These are phyloP conservation scores for Plasmodiophora brassicae DNA, from an alignment of 208 protist genomes.

Conservation along the genomic window DNA sequence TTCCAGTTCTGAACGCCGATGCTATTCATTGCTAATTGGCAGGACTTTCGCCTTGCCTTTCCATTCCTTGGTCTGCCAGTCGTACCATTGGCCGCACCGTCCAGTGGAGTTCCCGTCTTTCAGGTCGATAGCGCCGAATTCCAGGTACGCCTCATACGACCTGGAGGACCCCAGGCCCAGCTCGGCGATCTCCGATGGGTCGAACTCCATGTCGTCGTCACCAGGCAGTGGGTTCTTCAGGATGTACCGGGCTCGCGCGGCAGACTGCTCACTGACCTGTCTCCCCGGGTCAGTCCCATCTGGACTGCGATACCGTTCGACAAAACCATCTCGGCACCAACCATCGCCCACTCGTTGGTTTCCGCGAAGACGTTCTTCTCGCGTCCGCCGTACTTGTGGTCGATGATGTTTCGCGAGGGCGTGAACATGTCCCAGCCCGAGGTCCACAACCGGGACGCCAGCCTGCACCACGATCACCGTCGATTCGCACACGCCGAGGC, in stretches of 20 bases:
- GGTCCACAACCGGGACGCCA: background rate
- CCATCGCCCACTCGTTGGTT: background rate
- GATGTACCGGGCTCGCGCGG: background rate
- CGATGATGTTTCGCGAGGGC: background rate
- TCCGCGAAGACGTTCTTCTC: constrained; percentile 10
- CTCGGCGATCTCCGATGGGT: background rate
- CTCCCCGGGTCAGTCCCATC: too few species aligned
- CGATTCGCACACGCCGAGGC: background rate
- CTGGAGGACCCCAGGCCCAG: background rate
- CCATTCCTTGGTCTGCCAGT: background rate
- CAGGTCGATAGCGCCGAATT: background rate
- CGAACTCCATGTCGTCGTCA: background rate
- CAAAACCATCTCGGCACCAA: background rate
- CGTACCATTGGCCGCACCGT: background rate
- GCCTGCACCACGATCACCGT: background rate
- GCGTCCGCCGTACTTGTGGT: constrained; percentile 13
- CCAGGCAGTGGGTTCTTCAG: background rate
- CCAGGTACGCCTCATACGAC: background rate
- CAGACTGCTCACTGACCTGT: background rate
- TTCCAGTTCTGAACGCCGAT: too few species aligned
- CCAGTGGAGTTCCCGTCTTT: background rate
- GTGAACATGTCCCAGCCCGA: constrained; percentile 34
- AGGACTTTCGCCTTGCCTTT: background rate
- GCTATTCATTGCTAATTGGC: background rate
- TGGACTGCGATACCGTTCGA: background rate